Evolutionary conservation across 2,329 filamentous ascomycete species (phyloP).

Genomic region (Botryotinia narcissicola): DNA sequence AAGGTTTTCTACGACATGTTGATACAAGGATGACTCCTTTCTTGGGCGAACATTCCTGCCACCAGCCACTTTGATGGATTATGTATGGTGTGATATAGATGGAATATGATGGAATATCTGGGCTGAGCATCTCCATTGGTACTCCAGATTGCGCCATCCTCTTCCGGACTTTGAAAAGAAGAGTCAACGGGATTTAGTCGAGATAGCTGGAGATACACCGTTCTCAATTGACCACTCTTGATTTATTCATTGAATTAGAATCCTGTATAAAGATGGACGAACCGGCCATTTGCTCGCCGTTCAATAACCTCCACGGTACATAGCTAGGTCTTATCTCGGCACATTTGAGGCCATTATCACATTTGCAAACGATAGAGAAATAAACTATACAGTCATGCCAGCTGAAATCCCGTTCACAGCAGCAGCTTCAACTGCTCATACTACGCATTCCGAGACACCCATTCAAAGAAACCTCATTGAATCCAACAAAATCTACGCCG

Average conservation of each 20-base stretch:
- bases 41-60: background rate
- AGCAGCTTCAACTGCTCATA: background rate
- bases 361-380: background rate
- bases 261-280: background rate
- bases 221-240: background rate
- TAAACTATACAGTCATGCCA: background rate
- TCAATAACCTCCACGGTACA: background rate
- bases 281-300: background rate
- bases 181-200: background rate
- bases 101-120: background rate
- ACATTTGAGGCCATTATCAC: background rate
- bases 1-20: background rate
- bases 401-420: background rate
- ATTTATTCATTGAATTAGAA: background rate
- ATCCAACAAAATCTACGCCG: constrained; percentile 57
- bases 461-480: constrained; percentile 54
- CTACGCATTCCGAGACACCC: constrained; percentile 36
- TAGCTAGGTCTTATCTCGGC: background rate
- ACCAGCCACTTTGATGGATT: too few species aligned
- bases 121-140: background rate
- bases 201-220: background rate
- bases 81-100: background rate
- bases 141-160: background rate
- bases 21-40: background rate
- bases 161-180: background rate